Base-by-base conservation (phyloP, 2,329 filamentous ascomycete species). In the Tolypocladium ophioglossoides region DNA sequence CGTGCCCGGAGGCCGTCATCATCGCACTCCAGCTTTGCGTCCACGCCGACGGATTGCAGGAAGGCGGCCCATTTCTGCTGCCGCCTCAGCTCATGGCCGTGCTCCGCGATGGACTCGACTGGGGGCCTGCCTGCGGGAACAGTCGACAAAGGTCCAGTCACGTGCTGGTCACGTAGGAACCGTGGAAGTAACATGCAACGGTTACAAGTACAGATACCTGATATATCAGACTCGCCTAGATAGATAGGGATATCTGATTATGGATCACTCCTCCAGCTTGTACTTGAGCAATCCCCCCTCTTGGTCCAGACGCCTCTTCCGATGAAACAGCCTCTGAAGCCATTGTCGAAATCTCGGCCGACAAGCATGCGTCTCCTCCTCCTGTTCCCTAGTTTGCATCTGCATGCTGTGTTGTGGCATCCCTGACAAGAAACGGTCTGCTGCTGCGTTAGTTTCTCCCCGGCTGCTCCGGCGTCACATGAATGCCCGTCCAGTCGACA, bases 401-500 rank as follows among this genome's bases (percentile, higher is more conserved):
- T 52, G 40, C 35, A 47, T 27, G 35, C 51, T 52, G 22, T 55
- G 32, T 24, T 22, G 46, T 1, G 41, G 30, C 1, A 50, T 16
- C 4, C 14, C 6, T 3, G 52, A 46, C 18, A 34, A 18, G 41
- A n/a, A n/a, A 12, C 30, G 27, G 4, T 41, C 50, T 2, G 18
- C 44, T 50, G 51, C 39, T 49, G 22, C 34, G 30, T 55, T n/a
- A 20, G 24, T 52, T 24, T 59, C 54, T 32, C 50, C 53, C 49
- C 54, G 56, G 16, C 52, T 40, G 35, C 53, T 57, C 27, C 62
- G 59, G 27, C 58, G 61, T 51, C 58, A 60, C 62, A 65, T 62
- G 35, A 64, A 65, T 7, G 60, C 57, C 47, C 61, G 58, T 12
- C 63, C 63, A 10, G 62, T 61, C 22, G 64, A 66, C 34, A 62